Base-by-base conservation (phyloP, 257 asterid species). In the Penstemon davidsonii region DNA sequence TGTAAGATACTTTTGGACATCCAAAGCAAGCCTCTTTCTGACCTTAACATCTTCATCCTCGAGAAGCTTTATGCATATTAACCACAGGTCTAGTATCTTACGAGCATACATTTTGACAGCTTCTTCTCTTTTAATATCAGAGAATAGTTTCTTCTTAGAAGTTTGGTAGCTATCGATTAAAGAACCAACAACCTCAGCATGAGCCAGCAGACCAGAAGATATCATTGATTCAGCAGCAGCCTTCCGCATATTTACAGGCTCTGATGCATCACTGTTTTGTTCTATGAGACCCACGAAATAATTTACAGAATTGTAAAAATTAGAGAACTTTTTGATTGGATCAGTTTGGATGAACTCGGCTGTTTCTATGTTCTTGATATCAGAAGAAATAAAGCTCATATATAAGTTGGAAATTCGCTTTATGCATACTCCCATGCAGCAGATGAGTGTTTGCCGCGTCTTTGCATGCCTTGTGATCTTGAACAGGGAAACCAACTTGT, bases 401-500 rank as follows among this genome's bases (percentile, higher is more conserved):
- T 73, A 82, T 56, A 84, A 57, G 78, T 42, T 72, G 11, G 86
- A 75, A 43, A 88, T 78, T 62, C 74, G 86, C 79, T 83, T 88
- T 68, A 78, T 76, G 62, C 96, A 93, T 74, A 93, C 57, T n/a
- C 97, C 99, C 88, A 93, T 81, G 83, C 96, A 90, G 83, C 96
- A 87, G 69, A 93, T 73, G 55, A 93, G 95, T 10, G 78, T 68
- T 71, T 85, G 91, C 43, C 78, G 83, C 15, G 86, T 88, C 85
- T 93, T 93, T 36, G 88, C 85, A 76, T 87, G 96, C 75, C 92
- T 90, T 44, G 91, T 79, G 64, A 80, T 82, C 77, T 81, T 78
- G 80, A 85, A 85, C 61, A 90, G 66, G 71, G 87, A 84, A 80
- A 84, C 95, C 81, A 88, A 77, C 56, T 73, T 78, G 70, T 84